phyloP scores from a whole-genome alignment of 2,329 filamentous ascomycete species.

The Botrytis tulipae region DNA sequence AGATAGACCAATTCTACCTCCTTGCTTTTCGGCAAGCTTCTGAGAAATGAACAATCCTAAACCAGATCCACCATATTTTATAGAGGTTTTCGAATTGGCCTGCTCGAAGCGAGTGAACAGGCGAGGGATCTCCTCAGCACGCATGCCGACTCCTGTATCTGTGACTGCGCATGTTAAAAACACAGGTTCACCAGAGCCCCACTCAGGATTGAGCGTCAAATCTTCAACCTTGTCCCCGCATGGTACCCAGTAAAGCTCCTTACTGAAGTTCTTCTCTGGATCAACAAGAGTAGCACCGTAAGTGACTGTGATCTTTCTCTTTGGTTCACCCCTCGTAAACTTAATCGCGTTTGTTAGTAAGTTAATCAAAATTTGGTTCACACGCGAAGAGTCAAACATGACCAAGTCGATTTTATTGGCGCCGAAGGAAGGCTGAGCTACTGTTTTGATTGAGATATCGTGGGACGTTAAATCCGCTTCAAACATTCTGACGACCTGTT shows the following conservation, averaged over 20 bases:
- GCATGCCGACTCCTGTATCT: slow-evolving; percentile 74
- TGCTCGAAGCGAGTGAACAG: slow-evolving; percentile 81
- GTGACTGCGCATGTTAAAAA: slow-evolving; percentile 72
- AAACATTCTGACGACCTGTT: slow-evolving; percentile 73
- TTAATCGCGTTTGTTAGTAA: slow-evolving; percentile 80
- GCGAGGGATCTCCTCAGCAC: slow-evolving; percentile 65
- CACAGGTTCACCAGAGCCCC: slow-evolving; percentile 48
- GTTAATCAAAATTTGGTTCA: slow-evolving; percentile 79
- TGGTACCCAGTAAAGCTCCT: slow-evolving; percentile 30
- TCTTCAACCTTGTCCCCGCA: slow-evolving; percentile 23
- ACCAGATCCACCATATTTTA: slow-evolving; percentile 76
- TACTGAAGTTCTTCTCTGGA: slow-evolving; percentile 25
- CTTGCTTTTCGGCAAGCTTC: slow-evolving; percentile 74
- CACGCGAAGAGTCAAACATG: slow-evolving; percentile 67
- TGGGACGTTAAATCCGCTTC: slow-evolving; percentile 70
- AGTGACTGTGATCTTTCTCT: slow-evolving; percentile 52
- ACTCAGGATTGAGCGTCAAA: slow-evolving; percentile 33
- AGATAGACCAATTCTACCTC: slow-evolving; percentile 69
- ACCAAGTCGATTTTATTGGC: slow-evolving; percentile 62
- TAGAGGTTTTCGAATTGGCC: slow-evolving; percentile 67
- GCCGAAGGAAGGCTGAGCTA: slow-evolving; percentile 61
- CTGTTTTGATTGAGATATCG: slow-evolving; percentile 64
- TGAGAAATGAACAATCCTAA: slow-evolving; percentile 77
- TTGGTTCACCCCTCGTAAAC: slow-evolving; percentile 67
- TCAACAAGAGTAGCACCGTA: slow-evolving; percentile 25